Percentiles rank a stretch among this genome's conserved stretches.
These are phyloP conservation scores for Calonectria leucothoes DNA, from an alignment of 2,329 filamentous ascomycete genomes.

Conservation along the genomic window DNA sequence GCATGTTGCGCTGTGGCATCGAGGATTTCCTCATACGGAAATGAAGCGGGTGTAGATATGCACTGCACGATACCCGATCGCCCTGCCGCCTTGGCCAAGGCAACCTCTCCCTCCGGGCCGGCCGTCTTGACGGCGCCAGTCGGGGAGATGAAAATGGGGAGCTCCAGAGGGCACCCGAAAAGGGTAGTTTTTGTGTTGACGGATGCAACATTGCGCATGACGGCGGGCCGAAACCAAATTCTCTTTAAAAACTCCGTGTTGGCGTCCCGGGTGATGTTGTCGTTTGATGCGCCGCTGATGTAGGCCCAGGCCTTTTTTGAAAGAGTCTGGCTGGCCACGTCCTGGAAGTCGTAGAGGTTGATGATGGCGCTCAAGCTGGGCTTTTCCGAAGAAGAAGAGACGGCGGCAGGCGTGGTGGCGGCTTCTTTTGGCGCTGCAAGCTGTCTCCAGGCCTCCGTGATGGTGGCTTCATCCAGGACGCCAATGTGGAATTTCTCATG, in stretches of 20 bases:
- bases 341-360: slow-evolving; percentile 42
- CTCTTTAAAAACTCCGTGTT: slow-evolving; percentile 30
- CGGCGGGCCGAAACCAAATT: slow-evolving; percentile 39
- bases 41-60: slow-evolving; percentile 72
- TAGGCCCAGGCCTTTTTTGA: slow-evolving; percentile 39
- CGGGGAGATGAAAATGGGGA: slow-evolving; percentile 38
- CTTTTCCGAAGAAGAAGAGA: slow-evolving; percentile 2
- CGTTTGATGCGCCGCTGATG: slow-evolving; percentile 39
- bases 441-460: slow-evolving; percentile 7
- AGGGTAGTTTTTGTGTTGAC: slow-evolving; percentile 30
- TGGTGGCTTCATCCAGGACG: slow-evolving; percentile 20
- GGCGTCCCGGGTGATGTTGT: slow-evolving; percentile 37
- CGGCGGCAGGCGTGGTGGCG: not conserved
- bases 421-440: not conserved
- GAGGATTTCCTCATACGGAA: slow-evolving; percentile 65
- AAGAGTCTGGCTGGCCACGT: slow-evolving; percentile 19
- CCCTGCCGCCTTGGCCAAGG: slow-evolving; percentile 30
- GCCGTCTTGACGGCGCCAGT: slow-evolving; percentile 32
- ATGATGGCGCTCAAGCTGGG: slow-evolving; percentile 31
- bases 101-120: slow-evolving; percentile 32
- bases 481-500: slow-evolving; percentile 26
- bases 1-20: slow-evolving; percentile 20
- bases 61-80: slow-evolving; percentile 67
- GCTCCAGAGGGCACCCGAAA: slow-evolving; percentile 33
- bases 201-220: slow-evolving; percentile 36